Conservation (phyloP, 2,329 filamentous ascomycete genomes). For the Cordyceps farinosa region DNA sequence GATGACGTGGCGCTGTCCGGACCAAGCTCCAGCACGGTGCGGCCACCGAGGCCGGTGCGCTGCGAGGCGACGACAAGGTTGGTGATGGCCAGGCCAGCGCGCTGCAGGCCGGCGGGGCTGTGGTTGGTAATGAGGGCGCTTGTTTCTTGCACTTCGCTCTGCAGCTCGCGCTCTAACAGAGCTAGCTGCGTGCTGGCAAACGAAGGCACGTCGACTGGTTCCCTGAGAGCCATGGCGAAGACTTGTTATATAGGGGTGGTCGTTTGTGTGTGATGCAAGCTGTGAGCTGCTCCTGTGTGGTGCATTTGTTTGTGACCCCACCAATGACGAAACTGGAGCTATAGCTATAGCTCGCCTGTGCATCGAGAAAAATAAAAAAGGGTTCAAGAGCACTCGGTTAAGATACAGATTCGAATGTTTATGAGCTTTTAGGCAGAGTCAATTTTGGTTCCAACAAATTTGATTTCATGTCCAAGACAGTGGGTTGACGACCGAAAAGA, state of each 20-base stretch:
- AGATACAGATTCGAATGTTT: too few species aligned
- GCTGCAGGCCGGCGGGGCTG: conserved; percentile 65
- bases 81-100: conserved; percentile 73
- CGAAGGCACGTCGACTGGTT: conserved; percentile 57
- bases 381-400: too few species aligned
- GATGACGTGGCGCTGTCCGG: conserved; percentile 65
- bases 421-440: too few species aligned
- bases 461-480: neutral
- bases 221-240: conserved; percentile 35
- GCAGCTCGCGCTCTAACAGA: conserved; percentile 67
- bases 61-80: conserved; percentile 72
- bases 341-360: neutral
- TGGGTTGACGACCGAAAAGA: neutral
- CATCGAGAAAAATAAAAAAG: neutral
- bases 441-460: neutral
- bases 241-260: conserved; percentile 2
- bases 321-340: conserved; percentile 16
- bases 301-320: conserved; percentile 10
- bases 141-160: conserved; percentile 69
- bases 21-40: conserved; percentile 77
- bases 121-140: conserved; percentile 63
- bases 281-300: neutral
- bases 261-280: neutral
- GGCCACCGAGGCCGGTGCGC: conserved; percentile 87
- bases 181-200: conserved; percentile 70